phyloP scores from a whole-genome alignment of 768 basidiomycete genomes.

The Pleurotus djamor region DNA sequence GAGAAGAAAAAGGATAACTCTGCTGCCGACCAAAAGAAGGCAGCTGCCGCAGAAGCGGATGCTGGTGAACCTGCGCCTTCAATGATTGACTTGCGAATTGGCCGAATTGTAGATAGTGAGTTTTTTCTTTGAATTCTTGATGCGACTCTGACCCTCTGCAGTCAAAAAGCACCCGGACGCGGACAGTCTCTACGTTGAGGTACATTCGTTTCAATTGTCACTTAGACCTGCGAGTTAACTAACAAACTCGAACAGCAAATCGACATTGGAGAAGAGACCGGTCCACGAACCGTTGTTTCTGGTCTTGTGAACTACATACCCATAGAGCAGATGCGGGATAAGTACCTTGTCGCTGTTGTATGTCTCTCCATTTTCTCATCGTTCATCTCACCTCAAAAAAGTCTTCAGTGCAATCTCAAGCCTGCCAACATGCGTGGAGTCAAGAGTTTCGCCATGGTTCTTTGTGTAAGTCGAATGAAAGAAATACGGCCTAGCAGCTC shows the following conservation, averaged over 20 bases:
- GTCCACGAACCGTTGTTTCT: conserved; percentile 94
- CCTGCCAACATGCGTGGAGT: conserved; percentile 97
- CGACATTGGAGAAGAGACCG: conserved; percentile 92
- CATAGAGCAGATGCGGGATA: conserved; percentile 89
- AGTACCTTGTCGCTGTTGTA: conserved; percentile 82
- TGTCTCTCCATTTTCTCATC: background rate
- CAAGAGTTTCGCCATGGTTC: conserved; percentile 98
- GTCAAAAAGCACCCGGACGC: conserved; percentile 98
- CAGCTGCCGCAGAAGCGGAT: conserved; percentile 55
- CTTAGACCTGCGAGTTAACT: background rate
- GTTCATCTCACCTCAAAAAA: background rate
- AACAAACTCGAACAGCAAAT: conserved; percentile 62
- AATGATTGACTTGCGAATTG: conserved; percentile 97
- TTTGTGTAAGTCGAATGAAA: conserved; percentile 59
- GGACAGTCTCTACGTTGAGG: conserved; percentile 96
- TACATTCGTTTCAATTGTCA: conserved; percentile 20
- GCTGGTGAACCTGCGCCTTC: conserved; percentile 85
- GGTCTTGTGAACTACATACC: conserved; percentile 96
- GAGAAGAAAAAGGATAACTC: conserved; percentile 52
- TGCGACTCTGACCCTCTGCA: conserved; percentile 21
- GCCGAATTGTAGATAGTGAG: conserved; percentile 85
- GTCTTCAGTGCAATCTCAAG: conserved; percentile 81
- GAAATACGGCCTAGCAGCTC: background rate
- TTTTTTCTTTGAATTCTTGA: conserved; percentile 17
- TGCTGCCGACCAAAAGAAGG: conserved; percentile 34